phyloP scores from a whole-genome alignment of 1,284 basidiomycete species.

The Quambalaria eucalypti region DNA sequence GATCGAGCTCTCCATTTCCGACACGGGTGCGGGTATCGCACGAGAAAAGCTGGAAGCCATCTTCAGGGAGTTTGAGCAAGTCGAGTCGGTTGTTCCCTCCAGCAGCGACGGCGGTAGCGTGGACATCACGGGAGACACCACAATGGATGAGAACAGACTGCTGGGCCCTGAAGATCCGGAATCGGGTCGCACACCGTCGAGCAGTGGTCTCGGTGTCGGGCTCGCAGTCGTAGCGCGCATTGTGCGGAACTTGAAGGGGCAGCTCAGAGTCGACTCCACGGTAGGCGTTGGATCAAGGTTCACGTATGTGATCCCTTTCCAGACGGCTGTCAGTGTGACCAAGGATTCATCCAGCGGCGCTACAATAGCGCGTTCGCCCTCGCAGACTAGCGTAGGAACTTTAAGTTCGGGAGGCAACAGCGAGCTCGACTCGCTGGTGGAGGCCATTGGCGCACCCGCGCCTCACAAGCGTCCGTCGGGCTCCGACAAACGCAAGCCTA shows the following conservation, averaged over 20 bases:
- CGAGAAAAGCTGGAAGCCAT: constrained; percentile 66
- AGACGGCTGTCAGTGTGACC: constrained; percentile 18
- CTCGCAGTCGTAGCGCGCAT: constrained; percentile 74
- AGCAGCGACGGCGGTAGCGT: neutral
- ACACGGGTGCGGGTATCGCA: constrained; percentile 70
- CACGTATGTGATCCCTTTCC: constrained; percentile 61
- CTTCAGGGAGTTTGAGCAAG: constrained; percentile 77
- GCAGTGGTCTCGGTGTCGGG: constrained; percentile 55
- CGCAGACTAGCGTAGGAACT: constrained; percentile 23
- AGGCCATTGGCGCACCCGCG: constrained; percentile 52
- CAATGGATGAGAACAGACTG: neutral
- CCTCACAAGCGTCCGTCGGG: neutral
- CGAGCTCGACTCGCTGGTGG: constrained; percentile 62
- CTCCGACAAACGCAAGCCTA: neutral
- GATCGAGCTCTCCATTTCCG: constrained; percentile 65
- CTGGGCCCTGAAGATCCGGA: neutral
- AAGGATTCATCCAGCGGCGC: neutral
- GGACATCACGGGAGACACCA: neutral
- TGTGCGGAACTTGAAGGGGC: constrained; percentile 68
- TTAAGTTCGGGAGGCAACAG: constrained; percentile 28
- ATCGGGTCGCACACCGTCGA: neutral
- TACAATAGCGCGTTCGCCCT: constrained; percentile 21
- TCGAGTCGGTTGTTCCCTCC: constrained; percentile 54
- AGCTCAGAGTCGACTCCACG: constrained; percentile 68
- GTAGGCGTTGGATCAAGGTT: constrained; percentile 64